Evolutionary conservation across 192 early-diverging fungal species (phyloP).

Genomic region (Coemansia sp.): DNA sequence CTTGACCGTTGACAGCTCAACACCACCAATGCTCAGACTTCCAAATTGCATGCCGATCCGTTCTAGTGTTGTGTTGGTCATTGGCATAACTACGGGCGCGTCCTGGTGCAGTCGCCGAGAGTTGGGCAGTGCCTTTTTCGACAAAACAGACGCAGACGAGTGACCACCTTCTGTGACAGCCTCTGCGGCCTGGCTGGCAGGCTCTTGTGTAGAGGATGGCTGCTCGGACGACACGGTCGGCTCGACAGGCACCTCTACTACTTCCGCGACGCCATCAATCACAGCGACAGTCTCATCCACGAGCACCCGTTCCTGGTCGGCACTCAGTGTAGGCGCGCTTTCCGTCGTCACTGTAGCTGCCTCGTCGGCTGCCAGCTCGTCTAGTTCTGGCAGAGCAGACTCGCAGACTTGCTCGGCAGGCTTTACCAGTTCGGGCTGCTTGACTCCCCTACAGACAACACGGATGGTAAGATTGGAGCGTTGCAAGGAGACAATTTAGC

Average conservation of each 20-base stretch:
- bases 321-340: neutral
- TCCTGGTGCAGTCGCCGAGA: slow-evolving; percentile 83
- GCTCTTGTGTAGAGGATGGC: neutral
- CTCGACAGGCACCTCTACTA: slow-evolving; percentile 3
- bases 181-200: slow-evolving; percentile 6
- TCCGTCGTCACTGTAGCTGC: neutral
- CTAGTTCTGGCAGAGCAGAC: slow-evolving; percentile 17
- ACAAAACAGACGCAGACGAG: neutral
- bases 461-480: neutral
- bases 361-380: slow-evolving; percentile 18
- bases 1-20: slow-evolving; percentile 48
- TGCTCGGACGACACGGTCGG: neutral
- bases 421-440: slow-evolving; percentile 38
- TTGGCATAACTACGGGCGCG: slow-evolving; percentile 84
- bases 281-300: slow-evolving; percentile 25
- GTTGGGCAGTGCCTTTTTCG: slow-evolving; percentile 30
- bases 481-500: neutral
- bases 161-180: slow-evolving; percentile 6
- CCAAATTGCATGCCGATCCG: slow-evolving; percentile 78
- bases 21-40: slow-evolving; percentile 59
- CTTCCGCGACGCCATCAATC: slow-evolving; percentile 5
- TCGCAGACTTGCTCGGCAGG: slow-evolving; percentile 12
- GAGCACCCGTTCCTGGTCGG: slow-evolving; percentile 1
- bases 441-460: slow-evolving; percentile 35
- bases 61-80: slow-evolving; percentile 57